A percentile compares a stretch with the other conserved stretches of the same genome.
These are phyloP conservation scores for Cladochytrium tenue DNA, from an alignment of 371 early-diverging fungal genomes.

Conservation along the genomic window DNA sequence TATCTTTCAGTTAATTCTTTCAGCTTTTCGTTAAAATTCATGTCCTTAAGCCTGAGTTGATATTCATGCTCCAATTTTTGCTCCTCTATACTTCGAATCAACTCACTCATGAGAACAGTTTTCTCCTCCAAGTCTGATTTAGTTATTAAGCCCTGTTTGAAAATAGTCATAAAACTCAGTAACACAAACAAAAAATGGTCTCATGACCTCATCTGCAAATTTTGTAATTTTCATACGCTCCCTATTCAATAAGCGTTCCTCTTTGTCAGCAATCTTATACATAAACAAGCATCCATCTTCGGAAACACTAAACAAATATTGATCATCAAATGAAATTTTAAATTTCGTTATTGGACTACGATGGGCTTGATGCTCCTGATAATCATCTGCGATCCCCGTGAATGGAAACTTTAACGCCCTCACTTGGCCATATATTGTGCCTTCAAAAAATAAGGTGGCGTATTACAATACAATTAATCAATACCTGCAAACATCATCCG, in stretches of 20 bases:
- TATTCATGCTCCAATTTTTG: constrained; percentile 62
- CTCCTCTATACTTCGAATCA: constrained; percentile 48
- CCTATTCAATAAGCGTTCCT: constrained; percentile 29
- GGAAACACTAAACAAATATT: constrained; percentile 45
- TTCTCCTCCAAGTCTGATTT: constrained; percentile 59
- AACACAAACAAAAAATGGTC: not conserved
- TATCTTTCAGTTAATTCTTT: constrained; percentile 55
- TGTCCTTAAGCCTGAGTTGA: constrained; percentile 58
- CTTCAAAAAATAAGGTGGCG: constrained; percentile 12
- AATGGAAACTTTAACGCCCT: constrained; percentile 50
- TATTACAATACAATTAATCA: not conserved
- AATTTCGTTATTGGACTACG: constrained; percentile 40
- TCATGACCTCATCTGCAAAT: constrained; percentile 52
- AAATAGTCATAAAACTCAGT: constrained; percentile 1
- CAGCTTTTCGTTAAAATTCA: constrained; percentile 59
- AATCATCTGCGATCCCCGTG: constrained; percentile 40
- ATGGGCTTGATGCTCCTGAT: constrained; percentile 56
- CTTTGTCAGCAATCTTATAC: constrained; percentile 48
- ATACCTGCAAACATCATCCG: constrained; percentile 58
- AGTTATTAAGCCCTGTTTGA: constrained; percentile 48
- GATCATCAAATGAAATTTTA: constrained; percentile 48
- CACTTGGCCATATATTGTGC: constrained; percentile 38
- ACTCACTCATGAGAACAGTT: constrained; percentile 43
- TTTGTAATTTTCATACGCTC: constrained; percentile 3
- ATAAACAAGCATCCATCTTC: constrained; percentile 53